phyloP scores from a whole-genome alignment of 805 yeast species.

The Barnettozyma botsteinii region DNA sequence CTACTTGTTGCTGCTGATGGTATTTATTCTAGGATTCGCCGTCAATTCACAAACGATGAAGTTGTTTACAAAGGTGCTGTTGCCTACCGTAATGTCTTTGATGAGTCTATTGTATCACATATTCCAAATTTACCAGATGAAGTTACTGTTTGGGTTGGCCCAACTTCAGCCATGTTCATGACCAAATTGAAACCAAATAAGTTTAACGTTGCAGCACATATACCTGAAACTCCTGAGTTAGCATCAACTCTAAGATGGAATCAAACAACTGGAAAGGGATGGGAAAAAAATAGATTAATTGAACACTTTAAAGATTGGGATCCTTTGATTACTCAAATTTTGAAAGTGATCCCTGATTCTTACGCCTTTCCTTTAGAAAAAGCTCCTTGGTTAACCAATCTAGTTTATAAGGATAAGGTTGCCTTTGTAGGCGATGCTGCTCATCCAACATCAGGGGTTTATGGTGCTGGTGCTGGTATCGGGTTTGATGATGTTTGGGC shows the following conservation, averaged over 20 bases:
- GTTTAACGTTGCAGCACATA: constrained; percentile 15
- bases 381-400: constrained; percentile 14
- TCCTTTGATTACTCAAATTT: constrained; percentile 11
- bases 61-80: constrained; percentile 13
- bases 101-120: constrained; percentile 7
- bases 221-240: constrained; percentile 10
- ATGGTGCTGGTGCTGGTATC: constrained; percentile 16
- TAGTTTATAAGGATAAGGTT: constrained; percentile 4
- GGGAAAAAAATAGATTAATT: constrained; percentile 11
- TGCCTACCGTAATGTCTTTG: constrained; percentile 15
- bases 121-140: constrained; percentile 11
- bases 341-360: constrained; percentile 13
- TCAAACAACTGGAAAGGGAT: constrained; percentile 9
- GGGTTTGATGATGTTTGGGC: constrained; percentile 18
- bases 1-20: constrained; percentile 15
- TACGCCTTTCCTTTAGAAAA: constrained; percentile 15
- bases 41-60: constrained; percentile 13
- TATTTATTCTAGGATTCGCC: constrained; percentile 15
- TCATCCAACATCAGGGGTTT: constrained; percentile 17
- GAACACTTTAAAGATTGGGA: constrained; percentile 15
- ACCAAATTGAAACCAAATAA: constrained; percentile 10
- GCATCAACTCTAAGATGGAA: constrained; percentile 11
- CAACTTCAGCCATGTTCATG: constrained; percentile 10
- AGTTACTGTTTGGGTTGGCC: constrained; percentile 13
- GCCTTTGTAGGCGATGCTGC: constrained; percentile 18